Evolutionary conservation across 768 basidiomycete species (phyloP).

Genomic region (Cyclocybe aegerita): DNA sequence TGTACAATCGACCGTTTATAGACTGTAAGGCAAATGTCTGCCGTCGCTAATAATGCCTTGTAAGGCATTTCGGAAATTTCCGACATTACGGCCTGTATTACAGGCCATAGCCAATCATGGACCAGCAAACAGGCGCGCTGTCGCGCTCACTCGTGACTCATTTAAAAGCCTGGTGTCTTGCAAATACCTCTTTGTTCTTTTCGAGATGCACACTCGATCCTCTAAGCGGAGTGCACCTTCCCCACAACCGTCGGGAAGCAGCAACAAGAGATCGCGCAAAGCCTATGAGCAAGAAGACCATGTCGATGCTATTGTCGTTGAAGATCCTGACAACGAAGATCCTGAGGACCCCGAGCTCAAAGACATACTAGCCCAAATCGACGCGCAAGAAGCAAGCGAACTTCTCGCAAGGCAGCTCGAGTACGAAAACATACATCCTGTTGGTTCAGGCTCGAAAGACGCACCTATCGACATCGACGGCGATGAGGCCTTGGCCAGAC

Average conservation of each 20-base stretch:
- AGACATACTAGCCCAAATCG: conserved; percentile 37
- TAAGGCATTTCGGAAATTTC: too few relatives aligned
- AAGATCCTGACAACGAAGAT: conserved; percentile 33
- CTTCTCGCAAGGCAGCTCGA: conserved; percentile 35
- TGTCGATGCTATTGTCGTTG: conserved; percentile 21
- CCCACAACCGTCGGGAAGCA: neutral
- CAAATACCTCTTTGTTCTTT: too few relatives aligned
- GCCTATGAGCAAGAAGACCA: conserved; percentile 7
- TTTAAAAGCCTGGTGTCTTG: too few relatives aligned
- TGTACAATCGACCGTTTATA: too few relatives aligned
- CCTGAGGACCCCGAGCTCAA: conserved; percentile 29
- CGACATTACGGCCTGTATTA: too few relatives aligned
- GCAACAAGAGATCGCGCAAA: conserved; percentile 19
- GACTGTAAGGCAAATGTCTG: too few relatives aligned
- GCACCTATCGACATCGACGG: conserved; percentile 21
- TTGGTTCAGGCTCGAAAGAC: conserved; percentile 10
- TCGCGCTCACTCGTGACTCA: too few relatives aligned
- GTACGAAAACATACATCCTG: conserved; percentile 19
- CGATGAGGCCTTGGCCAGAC: conserved; percentile 37
- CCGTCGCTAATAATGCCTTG: too few relatives aligned
- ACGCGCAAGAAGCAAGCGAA: conserved; percentile 43
- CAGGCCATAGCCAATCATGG: too few relatives aligned
- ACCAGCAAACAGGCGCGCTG: too few relatives aligned
- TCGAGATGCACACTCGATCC: conserved; percentile 5
- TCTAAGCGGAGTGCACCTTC: conserved; percentile 10